These are phyloP conservation scores for Nitzschia sp. DNA, from an alignment of 108 stramenopile species.

Conservation along the genomic window DNA sequence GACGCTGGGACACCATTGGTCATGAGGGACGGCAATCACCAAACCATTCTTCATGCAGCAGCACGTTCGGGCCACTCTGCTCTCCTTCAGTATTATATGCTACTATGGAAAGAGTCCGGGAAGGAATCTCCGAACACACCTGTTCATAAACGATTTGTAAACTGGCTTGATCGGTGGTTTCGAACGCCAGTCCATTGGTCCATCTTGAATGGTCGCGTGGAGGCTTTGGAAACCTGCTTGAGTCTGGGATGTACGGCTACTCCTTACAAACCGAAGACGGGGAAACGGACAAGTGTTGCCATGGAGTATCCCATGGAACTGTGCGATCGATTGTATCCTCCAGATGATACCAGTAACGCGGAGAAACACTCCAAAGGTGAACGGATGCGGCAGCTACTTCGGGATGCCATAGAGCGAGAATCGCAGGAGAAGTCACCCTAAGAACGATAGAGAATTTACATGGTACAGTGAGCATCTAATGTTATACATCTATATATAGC, in stretches of 20 bases:
- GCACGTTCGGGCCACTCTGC: slow-evolving; percentile 68
- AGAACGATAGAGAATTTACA: no score
- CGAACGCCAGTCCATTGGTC: slow-evolving; percentile 88
- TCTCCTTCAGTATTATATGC: slow-evolving; percentile 48
- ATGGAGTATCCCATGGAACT: slow-evolving; percentile 76
- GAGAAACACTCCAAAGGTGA: background rate
- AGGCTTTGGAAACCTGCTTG: slow-evolving; percentile 56
- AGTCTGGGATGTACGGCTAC: slow-evolving; percentile 60
- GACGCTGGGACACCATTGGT: slow-evolving; percentile 53
- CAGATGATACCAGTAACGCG: background rate
- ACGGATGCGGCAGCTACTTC: background rate
- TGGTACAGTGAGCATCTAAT: no score
- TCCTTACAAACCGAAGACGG: slow-evolving; percentile 51
- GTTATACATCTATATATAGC: no score
- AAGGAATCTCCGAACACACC: background rate
- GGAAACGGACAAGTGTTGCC: slow-evolving; percentile 50
- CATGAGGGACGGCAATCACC: slow-evolving; percentile 83
- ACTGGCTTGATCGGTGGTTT: slow-evolving; percentile 22
- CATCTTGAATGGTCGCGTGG: slow-evolving; percentile 65
- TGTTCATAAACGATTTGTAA: background rate
- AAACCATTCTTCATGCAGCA: slow-evolving; percentile 73
- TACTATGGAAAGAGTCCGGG: slow-evolving; percentile 6
- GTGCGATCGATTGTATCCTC: slow-evolving; percentile 56
- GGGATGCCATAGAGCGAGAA: slow-evolving; percentile 9
- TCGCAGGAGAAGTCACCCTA: background rate